Base-by-base conservation (phyloP, 352 stramenopile species). In the Globisporangium solare region DNA sequence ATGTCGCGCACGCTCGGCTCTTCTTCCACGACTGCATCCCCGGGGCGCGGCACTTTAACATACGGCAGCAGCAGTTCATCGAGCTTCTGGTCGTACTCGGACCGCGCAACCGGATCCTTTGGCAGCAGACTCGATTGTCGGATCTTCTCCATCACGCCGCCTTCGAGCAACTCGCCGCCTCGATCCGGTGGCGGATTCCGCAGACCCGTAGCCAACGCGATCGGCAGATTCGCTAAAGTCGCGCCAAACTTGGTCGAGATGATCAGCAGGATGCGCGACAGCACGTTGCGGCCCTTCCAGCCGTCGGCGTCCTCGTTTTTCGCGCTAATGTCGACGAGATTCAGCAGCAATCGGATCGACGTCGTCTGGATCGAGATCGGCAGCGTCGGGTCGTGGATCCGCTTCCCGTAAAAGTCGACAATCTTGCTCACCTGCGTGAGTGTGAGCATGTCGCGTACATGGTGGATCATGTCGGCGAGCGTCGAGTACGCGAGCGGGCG, bases 401-500 rank as follows among this genome's bases (percentile, higher is more conserved):
- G 82, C 59, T 95, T 92, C 56, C 84, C 86, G 58, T 97, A 97
- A 58, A 96, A 96, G 58, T 94, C 84, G 39, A 99, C 90, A 18
- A 99, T 97, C 39, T 85, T 88, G 50, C 88, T 96, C 48, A 99
- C 86, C 76, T 99, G 97, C 2, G 68, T 42, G n/a, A 99, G 70
- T 50, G 80, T 98, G 41, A 99, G 79, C 70, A 91, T 88, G n/a
- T 93, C 83, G 31, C 94, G 86, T 41, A 99, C 93, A 56, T 99
- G 90, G 57, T 98, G 92, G n/a, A 99, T 90, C 68, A 99, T 96
- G 73, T 99, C 97, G 2, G 95, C 97, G 8, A 99, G 75, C 27
- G 94, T 98, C 20, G 93, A 98, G 69, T 99, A 99, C 37, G 91
- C 96, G 24, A 99, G 78, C 1, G 96, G 93, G 14, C 94, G 83